Percentiles rank a stretch among this genome's conserved stretches.
Evolutionary conservation across 2,329 filamentous ascomycete species (phyloP).

Genomic region (Verruconis gallopava): DNA sequence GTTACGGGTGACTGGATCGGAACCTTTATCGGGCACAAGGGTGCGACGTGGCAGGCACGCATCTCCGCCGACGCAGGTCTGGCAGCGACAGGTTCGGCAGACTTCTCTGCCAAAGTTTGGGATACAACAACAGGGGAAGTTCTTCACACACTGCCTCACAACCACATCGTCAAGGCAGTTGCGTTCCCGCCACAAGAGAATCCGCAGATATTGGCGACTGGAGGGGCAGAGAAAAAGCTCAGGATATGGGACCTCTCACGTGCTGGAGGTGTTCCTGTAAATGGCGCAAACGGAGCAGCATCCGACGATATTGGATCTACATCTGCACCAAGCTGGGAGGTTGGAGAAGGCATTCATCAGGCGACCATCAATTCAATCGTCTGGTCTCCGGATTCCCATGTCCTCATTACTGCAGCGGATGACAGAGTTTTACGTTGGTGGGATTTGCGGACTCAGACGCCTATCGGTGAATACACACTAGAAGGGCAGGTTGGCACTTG

Average conservation of each 20-base stretch:
- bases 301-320: constrained; percentile 23
- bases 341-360: constrained; percentile 70
- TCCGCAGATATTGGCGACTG: constrained; percentile 75
- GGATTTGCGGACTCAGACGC: constrained; percentile 64
- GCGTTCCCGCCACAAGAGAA: constrained; percentile 61
- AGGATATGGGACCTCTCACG: constrained; percentile 79
- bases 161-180: constrained; percentile 88
- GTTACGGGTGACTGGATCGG: constrained; percentile 96
- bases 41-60: constrained; percentile 91
- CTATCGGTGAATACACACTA: constrained; percentile 63
- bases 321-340: constrained; percentile 62
- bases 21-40: constrained; percentile 96
- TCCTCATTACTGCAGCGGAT: constrained; percentile 77
- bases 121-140: constrained; percentile 90
- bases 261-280: constrained; percentile 19
- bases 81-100: constrained; percentile 86
- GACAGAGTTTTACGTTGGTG: constrained; percentile 94
- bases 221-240: constrained; percentile 91
- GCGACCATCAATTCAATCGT: constrained; percentile 93
- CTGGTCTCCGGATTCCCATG: constrained; percentile 80
- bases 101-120: constrained; percentile 98
- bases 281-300: constrained; percentile 11
- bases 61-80: constrained; percentile 77
- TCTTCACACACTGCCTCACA: constrained; percentile 74
- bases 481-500: constrained; percentile 84